phyloP scores from a whole-genome alignment of 208 protist genomes.

The Crithidia thermophila region DNA sequence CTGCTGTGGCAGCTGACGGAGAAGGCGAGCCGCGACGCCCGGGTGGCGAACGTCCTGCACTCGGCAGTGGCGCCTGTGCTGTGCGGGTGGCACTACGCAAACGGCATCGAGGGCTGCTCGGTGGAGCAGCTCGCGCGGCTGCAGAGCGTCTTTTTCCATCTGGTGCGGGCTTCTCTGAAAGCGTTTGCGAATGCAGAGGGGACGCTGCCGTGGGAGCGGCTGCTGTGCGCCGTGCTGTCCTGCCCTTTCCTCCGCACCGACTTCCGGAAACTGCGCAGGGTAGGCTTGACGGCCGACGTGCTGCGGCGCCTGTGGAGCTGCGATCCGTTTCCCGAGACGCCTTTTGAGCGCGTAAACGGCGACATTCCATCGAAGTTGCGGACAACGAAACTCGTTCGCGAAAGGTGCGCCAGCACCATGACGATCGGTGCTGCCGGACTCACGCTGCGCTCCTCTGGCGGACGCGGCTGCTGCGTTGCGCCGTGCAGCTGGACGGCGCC shows the following conservation, averaged over 20 bases:
- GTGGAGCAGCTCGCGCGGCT: constrained; percentile 76
- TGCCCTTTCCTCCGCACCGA: constrained; percentile 62
- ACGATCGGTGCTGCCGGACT: constrained; percentile 55
- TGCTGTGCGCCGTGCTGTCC: constrained; percentile 66
- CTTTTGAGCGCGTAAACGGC: constrained; percentile 57
- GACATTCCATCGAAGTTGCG: constrained; percentile 50
- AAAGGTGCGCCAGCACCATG: constrained; percentile 44
- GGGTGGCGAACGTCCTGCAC: constrained; percentile 62
- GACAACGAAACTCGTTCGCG: constrained; percentile 40
- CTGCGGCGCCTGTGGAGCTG: constrained; percentile 27
- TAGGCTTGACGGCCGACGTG: constrained; percentile 22
- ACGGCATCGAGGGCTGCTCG: constrained; percentile 83
- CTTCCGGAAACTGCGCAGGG: constrained; percentile 52
- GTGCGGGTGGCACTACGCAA: constrained; percentile 86
- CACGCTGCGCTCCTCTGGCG: constrained; percentile 52
- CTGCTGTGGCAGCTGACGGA: constrained; percentile 77
- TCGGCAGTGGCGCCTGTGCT: constrained; percentile 78
- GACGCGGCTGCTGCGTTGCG: constrained; percentile 71
- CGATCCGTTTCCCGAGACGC: constrained; percentile 7
- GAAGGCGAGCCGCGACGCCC: constrained; percentile 58
- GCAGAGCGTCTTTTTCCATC: constrained; percentile 80
- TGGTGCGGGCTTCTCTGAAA: constrained; percentile 57
- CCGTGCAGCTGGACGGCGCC: constrained; percentile 51
- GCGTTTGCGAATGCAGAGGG: constrained; percentile 21
- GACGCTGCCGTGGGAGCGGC: constrained; percentile 47